phyloP scores from a whole-genome alignment of 2,329 filamentous ascomycete species.

The Penicillium sp. region DNA sequence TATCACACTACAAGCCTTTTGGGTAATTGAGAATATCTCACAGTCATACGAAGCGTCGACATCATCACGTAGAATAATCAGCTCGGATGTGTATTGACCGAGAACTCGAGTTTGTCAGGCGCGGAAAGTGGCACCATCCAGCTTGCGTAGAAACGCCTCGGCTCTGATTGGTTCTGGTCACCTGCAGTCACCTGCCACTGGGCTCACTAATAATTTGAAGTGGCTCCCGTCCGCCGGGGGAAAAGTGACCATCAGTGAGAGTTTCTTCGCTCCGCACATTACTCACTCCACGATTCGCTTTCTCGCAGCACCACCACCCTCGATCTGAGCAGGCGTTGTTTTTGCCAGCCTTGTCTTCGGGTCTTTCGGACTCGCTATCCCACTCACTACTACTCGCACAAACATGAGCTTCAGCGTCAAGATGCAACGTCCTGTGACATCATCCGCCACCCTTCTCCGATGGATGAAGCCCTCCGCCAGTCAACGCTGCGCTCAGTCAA shows the following conservation, averaged over 20 bases:
- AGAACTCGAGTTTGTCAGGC: too few relatives aligned
- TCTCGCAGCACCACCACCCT: constrained; percentile 4
- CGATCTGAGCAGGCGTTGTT: background rate
- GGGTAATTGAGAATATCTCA: too few relatives aligned
- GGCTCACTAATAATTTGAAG: constrained; percentile 22
- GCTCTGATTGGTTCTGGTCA: constrained; percentile 31
- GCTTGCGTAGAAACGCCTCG: constrained; percentile 34
- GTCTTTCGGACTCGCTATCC: constrained; percentile 11
- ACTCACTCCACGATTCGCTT: constrained; percentile 4
- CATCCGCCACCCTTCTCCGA: constrained; percentile 40
- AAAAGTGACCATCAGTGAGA: constrained; percentile 20
- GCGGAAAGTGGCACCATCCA: background rate
- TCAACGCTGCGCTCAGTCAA: constrained; percentile 33
- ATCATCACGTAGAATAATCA: too few relatives aligned
- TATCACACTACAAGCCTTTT: too few relatives aligned
- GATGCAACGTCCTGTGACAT: constrained; percentile 41
- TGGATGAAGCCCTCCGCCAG: constrained; percentile 34
- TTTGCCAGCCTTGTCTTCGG: constrained; percentile 6
- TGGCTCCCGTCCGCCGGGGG: constrained; percentile 8
- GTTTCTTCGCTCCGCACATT: constrained; percentile 11
- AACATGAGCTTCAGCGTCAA: constrained; percentile 38
- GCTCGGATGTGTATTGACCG: too few relatives aligned
- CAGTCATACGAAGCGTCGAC: too few relatives aligned
- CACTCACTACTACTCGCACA: constrained; percentile 5
- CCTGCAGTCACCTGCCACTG: constrained; percentile 14